These are phyloP conservation scores for Boletales sp. DNA, from an alignment of 768 basidiomycete species.

Conservation along the genomic window DNA sequence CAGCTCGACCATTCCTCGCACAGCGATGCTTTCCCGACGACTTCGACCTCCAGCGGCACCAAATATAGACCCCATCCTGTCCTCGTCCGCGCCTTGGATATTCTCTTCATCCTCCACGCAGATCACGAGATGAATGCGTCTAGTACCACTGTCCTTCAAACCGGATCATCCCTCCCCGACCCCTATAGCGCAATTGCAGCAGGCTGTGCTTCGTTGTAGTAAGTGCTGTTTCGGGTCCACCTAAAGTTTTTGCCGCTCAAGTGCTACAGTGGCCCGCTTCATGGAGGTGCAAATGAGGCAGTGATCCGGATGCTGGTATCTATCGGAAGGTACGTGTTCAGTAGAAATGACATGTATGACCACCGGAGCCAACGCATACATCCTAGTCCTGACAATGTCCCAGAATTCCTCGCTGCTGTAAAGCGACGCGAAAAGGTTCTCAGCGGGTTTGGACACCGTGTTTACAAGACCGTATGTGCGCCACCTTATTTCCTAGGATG, in stretches of 20 bases:
- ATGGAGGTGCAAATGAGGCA: constrained; percentile 87
- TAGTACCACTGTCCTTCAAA: constrained; percentile 82
- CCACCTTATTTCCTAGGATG: not conserved
- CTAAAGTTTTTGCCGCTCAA: not conserved
- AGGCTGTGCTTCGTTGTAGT: constrained; percentile 87
- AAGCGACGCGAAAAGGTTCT: constrained; percentile 86
- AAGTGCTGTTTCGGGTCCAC: constrained; percentile 27
- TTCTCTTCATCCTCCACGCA: constrained; percentile 83
- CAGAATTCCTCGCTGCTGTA: constrained; percentile 80
- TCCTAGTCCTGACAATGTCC: constrained; percentile 74
- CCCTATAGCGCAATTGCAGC: constrained; percentile 88
- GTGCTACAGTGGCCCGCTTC: constrained; percentile 26
- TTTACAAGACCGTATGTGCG: constrained; percentile 67
- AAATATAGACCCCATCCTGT: constrained; percentile 76
- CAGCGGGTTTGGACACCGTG: constrained; percentile 85
- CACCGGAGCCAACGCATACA: not conserved
- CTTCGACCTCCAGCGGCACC: constrained; percentile 47
- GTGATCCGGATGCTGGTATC: constrained; percentile 92
- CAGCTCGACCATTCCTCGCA: constrained; percentile 76
- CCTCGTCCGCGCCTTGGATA: constrained; percentile 82
- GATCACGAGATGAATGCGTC: constrained; percentile 91
- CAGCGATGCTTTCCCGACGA: constrained; percentile 24
- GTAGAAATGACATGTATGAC: not conserved
- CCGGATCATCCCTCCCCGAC: constrained; percentile 85
- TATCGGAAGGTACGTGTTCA: constrained; percentile 66